These are phyloP conservation scores for Phytopythium aichiense DNA, from an alignment of 352 stramenopile species.

Conservation along the genomic window DNA sequence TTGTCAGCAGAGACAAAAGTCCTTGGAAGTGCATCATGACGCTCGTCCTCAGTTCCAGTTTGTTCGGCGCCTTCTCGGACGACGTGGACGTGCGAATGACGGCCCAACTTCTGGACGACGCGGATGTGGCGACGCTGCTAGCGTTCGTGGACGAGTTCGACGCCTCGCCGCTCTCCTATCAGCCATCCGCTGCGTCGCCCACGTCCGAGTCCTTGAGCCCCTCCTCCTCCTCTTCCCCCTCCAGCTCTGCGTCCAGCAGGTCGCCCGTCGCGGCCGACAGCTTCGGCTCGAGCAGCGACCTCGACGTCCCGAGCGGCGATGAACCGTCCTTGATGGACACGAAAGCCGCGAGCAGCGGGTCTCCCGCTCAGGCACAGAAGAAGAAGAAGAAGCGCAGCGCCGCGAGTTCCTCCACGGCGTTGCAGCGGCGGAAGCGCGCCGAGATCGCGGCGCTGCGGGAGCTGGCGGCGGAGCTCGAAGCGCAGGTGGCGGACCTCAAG, in stretches of 20 bases:
- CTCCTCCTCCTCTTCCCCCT: not conserved
- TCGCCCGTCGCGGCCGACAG: not conserved
- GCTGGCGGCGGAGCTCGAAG: conserved; percentile 18
- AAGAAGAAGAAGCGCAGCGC: conserved; percentile 16
- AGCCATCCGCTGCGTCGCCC: too few species aligned
- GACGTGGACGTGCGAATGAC: conserved; percentile 5
- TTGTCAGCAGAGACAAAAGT: too few species aligned
- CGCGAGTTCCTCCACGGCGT: conserved; percentile 16
- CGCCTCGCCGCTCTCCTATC: not conserved
- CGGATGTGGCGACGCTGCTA: conserved; percentile 18
- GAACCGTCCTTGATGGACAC: not conserved
- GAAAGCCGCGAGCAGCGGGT: not conserved
- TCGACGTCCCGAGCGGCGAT: not conserved
- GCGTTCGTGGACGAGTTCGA: conserved; percentile 24
- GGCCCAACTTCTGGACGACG: conserved; percentile 14
- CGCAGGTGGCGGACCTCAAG: conserved; percentile 20
- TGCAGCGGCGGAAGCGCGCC: conserved; percentile 20
- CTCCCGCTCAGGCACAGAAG: not conserved
- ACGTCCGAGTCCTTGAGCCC: not conserved
- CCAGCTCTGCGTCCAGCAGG: not conserved
- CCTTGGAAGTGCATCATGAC: too few species aligned
- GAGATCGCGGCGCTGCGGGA: conserved; percentile 21
- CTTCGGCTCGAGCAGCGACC: not conserved
- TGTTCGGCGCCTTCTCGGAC: too few species aligned
- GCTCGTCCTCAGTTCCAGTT: too few species aligned